Evolutionary conservation across 495 filamentous ascomycete genomes (phyloP).

Genomic region (Terfezia claveryi): DNA sequence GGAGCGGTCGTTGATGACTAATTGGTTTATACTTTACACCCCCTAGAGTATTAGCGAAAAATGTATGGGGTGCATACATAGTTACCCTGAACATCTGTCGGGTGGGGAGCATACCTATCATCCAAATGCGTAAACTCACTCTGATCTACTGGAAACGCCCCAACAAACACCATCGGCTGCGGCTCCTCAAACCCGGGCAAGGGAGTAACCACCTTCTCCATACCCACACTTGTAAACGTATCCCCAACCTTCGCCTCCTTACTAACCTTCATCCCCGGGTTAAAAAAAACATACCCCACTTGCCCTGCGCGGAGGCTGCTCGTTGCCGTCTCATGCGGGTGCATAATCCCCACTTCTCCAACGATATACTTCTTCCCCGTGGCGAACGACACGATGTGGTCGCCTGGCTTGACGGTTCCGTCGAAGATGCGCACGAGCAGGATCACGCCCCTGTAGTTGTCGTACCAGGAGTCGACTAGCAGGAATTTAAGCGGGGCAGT

Average conservation of each 20-base stretch:
- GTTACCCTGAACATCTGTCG: neutral
- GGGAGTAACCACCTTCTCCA: slow-evolving; percentile 51
- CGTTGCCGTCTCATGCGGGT: slow-evolving; percentile 72
- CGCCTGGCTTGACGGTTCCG: slow-evolving; percentile 58
- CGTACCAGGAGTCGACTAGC: slow-evolving; percentile 94
- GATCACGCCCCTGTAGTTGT: slow-evolving; percentile 82
- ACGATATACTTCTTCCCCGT: slow-evolving; percentile 74
- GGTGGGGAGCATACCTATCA: slow-evolving; percentile 14
- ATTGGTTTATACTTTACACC: slow-evolving; percentile 62
- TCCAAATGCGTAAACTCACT: slow-evolving; percentile 67
- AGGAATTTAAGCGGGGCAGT: slow-evolving; percentile 54
- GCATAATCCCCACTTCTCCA: slow-evolving; percentile 92
- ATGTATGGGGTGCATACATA: neutral
- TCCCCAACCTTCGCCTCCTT: slow-evolving; percentile 92
- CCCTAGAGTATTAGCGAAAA: neutral
- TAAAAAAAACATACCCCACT: slow-evolving; percentile 90
- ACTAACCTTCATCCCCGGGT: slow-evolving; percentile 90
- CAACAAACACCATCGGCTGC: slow-evolving; percentile 92
- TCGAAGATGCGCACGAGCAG: slow-evolving; percentile 83
- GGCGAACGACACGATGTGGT: slow-evolving; percentile 62
- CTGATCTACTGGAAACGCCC: slow-evolving; percentile 83
- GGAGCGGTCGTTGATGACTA: slow-evolving; percentile 84
- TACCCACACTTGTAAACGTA: slow-evolving; percentile 72
- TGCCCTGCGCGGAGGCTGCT: slow-evolving; percentile 65
- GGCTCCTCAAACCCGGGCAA: slow-evolving; percentile 91